A percentile compares a stretch with the other conserved stretches of the same genome.
Conservation (phyloP, 192 early-diverging fungal species). For the Glomus cerebriforme region DNA sequence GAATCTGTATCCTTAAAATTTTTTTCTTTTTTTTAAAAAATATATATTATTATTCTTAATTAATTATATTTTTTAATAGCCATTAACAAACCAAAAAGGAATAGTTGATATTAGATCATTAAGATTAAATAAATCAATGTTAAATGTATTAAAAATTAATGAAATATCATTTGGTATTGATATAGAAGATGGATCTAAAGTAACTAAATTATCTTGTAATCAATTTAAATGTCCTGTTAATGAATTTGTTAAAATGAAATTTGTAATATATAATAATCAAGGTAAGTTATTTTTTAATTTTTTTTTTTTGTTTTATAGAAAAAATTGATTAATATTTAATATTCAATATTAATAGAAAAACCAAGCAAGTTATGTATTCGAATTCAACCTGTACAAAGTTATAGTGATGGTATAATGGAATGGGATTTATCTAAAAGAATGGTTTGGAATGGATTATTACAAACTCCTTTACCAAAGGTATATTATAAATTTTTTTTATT, state of each 20-base stretch:
- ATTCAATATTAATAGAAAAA: conserved; percentile 27
- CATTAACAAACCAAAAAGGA: conserved; percentile 37
- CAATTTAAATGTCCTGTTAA: conserved; percentile 50
- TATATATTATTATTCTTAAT: not conserved
- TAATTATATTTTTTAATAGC: conserved; percentile 9
- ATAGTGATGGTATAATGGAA: conserved; percentile 56
- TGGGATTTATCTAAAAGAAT: conserved; percentile 52
- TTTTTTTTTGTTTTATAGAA: too few species aligned
- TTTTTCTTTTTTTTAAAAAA: not conserved
- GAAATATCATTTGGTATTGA: conserved; percentile 61
- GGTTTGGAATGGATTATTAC: conserved; percentile 56
- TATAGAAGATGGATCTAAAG: conserved; percentile 33
- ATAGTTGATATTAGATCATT: conserved; percentile 57
- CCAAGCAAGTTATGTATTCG: conserved; percentile 50
- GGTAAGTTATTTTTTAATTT: conserved; percentile 48
- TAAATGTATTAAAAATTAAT: conserved; percentile 61
- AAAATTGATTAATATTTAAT: too few species aligned
- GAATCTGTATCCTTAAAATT: conserved; percentile 38
- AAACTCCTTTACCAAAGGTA: conserved; percentile 56
- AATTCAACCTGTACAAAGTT: conserved; percentile 57
- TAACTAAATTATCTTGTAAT: conserved; percentile 36
- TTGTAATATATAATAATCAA: conserved; percentile 50
- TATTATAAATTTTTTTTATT: conserved; percentile 7
- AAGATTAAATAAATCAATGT: conserved; percentile 53
- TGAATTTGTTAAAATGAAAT: conserved; percentile 47